Conservation (phyloP, 495 filamentous ascomycete species). For the Penicillium coprophilum region DNA sequence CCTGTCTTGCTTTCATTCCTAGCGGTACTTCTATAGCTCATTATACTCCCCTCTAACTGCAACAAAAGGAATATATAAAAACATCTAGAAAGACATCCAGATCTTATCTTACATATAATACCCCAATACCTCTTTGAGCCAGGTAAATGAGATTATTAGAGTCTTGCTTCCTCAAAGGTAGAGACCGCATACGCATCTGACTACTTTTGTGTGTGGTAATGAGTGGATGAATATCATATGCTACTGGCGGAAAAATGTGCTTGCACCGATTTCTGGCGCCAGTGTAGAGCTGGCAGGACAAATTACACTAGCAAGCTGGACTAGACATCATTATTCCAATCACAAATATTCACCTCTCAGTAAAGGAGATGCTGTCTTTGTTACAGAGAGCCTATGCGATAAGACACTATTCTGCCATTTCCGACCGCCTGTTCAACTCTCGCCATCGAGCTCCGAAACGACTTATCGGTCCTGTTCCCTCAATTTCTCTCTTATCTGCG, state of each 20-base stretch:
- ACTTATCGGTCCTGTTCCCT: slow-evolving; percentile 2
- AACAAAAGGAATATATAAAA: no score
- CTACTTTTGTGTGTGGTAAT: not conserved
- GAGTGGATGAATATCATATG: not conserved
- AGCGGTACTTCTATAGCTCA: no score
- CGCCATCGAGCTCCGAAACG: slow-evolving; percentile 19
- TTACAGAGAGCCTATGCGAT: not conserved
- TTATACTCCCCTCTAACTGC: no score
- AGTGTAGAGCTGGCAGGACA: not conserved
- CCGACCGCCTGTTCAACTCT: slow-evolving; percentile 21
- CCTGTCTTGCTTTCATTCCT: no score
- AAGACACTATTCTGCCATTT: slow-evolving; percentile 17
- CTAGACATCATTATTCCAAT: not conserved
- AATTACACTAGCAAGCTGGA: not conserved
- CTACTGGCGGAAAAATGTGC: not conserved
- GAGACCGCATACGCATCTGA: no score
- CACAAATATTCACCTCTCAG: not conserved
- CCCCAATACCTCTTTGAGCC: no score
- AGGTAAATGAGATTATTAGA: no score
- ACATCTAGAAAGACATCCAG: no score
- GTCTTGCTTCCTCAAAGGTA: no score
- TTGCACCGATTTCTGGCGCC: not conserved
- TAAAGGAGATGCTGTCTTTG: not conserved
- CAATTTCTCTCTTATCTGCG: not conserved
- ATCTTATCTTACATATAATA: no score